Percentiles rank a stretch among this genome's conserved stretches.
phyloP scores from a whole-genome alignment of 331 rosid species.

The Quercus tomentella region DNA sequence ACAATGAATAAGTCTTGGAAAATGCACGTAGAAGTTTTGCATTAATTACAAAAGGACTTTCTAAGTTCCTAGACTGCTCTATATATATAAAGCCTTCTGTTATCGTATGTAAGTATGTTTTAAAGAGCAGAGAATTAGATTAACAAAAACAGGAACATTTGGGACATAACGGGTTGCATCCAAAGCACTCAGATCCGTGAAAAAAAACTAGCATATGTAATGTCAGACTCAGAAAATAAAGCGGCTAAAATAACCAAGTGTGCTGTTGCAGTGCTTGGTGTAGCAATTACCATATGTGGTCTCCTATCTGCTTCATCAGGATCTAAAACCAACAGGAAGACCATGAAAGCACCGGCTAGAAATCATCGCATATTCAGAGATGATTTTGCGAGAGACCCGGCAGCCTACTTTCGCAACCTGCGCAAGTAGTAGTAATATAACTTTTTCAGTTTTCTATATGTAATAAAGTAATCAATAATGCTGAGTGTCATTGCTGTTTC shows the following conservation, averaged over 20 bases:
- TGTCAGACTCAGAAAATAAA: too few species aligned
- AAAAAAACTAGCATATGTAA: too few species aligned
- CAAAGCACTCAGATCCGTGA: too few species aligned
- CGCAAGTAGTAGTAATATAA: not conserved
- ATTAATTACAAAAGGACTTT: not conserved
- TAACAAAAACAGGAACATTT: too few species aligned
- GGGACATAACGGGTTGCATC: too few species aligned
- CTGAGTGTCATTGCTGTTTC: not conserved
- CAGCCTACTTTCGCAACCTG: not conserved
- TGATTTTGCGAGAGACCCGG: not conserved
- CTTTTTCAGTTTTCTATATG: not conserved
- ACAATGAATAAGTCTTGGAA: too few species aligned
- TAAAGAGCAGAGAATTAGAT: too few species aligned
- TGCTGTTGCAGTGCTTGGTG: too few species aligned
- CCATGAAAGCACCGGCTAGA: slow-evolving; percentile 18
- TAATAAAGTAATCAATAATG: not conserved
- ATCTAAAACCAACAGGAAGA: not conserved
- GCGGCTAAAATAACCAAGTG: too few species aligned
- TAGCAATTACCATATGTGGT: too few species aligned
- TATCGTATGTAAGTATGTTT: not conserved
- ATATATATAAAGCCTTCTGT: not conserved
- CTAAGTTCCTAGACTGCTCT: not conserved
- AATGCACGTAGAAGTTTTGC: too few species aligned
- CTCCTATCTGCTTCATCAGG: not conserved
- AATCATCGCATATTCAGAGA: not conserved